A percentile compares a stretch with the other conserved stretches of the same genome.
Evolutionary conservation across 805 yeast genomes (phyloP).

Genomic region (Tetrapisispora namnaoensis): DNA sequence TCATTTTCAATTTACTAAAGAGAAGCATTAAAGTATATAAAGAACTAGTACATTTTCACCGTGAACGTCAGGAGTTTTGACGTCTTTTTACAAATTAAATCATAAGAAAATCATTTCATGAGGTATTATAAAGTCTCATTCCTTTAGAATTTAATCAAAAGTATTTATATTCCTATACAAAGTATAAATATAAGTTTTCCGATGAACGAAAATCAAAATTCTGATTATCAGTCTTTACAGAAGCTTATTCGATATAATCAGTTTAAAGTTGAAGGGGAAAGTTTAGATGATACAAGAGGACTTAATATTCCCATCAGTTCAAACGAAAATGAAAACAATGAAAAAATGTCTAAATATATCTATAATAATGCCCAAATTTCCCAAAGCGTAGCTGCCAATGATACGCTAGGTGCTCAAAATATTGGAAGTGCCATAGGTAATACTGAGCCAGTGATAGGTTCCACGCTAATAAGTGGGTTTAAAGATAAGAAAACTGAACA

Average conservation of each 20-base stretch:
- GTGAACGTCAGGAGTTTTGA: not conserved
- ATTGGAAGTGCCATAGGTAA: not conserved
- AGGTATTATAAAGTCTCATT: not conserved
- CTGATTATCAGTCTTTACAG: constrained; percentile 3
- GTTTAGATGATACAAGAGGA: not conserved
- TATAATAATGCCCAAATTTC: not conserved
- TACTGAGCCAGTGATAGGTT: not conserved
- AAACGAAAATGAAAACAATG: not conserved
- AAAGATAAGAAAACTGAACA: not conserved
- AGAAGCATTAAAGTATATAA: no score
- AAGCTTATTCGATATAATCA: constrained; percentile 5
- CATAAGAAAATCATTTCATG: not conserved
- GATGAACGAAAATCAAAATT: constrained; percentile 2
- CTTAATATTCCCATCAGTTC: not conserved
- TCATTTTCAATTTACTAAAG: no score
- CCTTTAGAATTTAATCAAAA: not conserved
- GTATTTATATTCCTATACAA: no score
- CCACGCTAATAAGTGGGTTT: not conserved
- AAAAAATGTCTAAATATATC: not conserved
- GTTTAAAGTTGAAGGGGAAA: not conserved
- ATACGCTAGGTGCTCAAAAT: not conserved
- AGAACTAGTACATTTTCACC: not conserved
- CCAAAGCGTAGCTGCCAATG: not conserved
- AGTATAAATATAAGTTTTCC: no score
- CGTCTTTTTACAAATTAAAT: no score